These are phyloP conservation scores for Platanthera guangdongensis DNA, from an alignment of 106 monocot species.

Conservation along the genomic window DNA sequence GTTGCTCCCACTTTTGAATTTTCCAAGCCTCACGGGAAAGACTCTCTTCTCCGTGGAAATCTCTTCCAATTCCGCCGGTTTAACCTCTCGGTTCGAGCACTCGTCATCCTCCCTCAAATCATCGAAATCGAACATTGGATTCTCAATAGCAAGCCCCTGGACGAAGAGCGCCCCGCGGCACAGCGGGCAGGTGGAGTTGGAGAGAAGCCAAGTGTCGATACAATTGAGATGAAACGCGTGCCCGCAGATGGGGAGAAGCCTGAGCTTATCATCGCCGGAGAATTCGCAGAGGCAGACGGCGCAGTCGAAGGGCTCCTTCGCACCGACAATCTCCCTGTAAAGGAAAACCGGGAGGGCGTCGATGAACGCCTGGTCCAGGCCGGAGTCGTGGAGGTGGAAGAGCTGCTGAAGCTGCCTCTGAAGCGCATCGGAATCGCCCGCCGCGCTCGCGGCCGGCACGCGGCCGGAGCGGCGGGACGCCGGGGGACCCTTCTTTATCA, in stretches of 20 bases:
- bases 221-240: constrained; percentile 92
- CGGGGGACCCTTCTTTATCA: constrained; percentile 37
- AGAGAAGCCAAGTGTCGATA: constrained; percentile 92
- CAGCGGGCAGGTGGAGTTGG: constrained; percentile 90
- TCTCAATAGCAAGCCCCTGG: constrained; percentile 47
- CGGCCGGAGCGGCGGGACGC: constrained; percentile 12
- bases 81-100: constrained; percentile 4
- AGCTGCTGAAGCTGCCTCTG: constrained; percentile 92
- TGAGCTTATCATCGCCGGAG: constrained; percentile 53
- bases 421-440: constrained; percentile 41
- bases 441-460: constrained; percentile 5
- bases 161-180: constrained; percentile 63
- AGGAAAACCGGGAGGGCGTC: constrained; percentile 88
- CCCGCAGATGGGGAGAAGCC: constrained; percentile 74
- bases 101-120: constrained; percentile 39
- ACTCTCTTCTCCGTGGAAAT: constrained; percentile 45
- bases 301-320: constrained; percentile 90
- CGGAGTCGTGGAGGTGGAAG: constrained; percentile 87
- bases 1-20: constrained; percentile 45
- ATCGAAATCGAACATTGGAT: constrained; percentile 56
- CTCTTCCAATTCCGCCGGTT: constrained; percentile 38
- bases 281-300: constrained; percentile 92
- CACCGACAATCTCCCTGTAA: constrained; percentile 68
- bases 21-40: constrained; percentile 76
- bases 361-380: constrained; percentile 88